Evolutionary conservation across 352 stramenopile species (phyloP).

Genomic region (Phytophthora nicotianae): DNA sequence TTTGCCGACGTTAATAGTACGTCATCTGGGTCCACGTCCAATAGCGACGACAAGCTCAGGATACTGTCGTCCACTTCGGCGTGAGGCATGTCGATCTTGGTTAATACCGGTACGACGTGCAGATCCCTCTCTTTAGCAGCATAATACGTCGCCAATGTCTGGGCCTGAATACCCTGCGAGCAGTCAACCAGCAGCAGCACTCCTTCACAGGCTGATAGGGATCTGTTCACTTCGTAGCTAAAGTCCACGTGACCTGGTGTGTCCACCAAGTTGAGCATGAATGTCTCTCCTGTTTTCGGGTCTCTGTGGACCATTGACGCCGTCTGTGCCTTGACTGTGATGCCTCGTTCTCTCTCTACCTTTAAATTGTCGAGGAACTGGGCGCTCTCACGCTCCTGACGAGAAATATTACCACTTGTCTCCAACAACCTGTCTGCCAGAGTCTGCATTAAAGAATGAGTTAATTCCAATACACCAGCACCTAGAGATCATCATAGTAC

Average conservation of each 20-base stretch:
- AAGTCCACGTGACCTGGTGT: conserved; percentile 98
- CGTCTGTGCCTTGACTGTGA: conserved; percentile 99
- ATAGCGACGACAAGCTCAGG: conserved; percentile 72
- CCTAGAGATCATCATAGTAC: conserved; percentile 1
- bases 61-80: conserved; percentile 93
- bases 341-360: conserved; percentile 96
- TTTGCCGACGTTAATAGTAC: conserved; percentile 97
- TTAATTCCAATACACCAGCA: conserved; percentile 13
- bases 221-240: conserved; percentile 97
- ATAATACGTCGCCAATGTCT: conserved; percentile 98
- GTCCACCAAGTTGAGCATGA: conserved; percentile 98
- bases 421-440: conserved; percentile 92
- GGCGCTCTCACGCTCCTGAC: conserved; percentile 80
- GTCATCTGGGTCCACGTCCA: conserved; percentile 93
- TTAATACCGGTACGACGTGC: conserved; percentile 96
- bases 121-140: conserved; percentile 96
- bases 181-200: conserved; percentile 98
- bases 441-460: conserved; percentile 46
- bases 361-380: conserved; percentile 94
- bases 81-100: conserved; percentile 98
- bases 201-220: conserved; percentile 96
- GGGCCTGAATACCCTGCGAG: conserved; percentile 97
- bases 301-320: conserved; percentile 95
- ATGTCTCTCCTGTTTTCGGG: conserved; percentile 63
- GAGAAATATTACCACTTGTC: conserved; percentile 88